Conservation (phyloP, 148 eudicot species). For the Gaultheria prostrata region DNA sequence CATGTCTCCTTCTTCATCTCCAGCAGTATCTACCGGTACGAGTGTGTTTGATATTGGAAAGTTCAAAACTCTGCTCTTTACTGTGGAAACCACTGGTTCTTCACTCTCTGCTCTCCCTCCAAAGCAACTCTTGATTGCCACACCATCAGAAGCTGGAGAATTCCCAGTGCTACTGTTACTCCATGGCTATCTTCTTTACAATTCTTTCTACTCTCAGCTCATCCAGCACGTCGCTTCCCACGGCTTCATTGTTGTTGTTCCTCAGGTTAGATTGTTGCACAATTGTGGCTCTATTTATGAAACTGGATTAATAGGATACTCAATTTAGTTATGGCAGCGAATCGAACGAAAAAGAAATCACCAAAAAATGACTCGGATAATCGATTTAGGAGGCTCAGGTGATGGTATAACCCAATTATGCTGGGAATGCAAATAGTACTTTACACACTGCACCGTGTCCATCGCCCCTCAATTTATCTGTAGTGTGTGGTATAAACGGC, state of each 20-base stretch:
- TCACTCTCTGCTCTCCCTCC: constrained; percentile 25
- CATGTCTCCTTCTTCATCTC: constrained; percentile 31
- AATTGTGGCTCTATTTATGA: too few species aligned
- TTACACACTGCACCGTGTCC: too few species aligned
- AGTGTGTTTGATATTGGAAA: constrained; percentile 44
- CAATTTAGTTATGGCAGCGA: too few species aligned
- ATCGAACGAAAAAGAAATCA: too few species aligned
- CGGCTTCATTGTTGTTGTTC: constrained; percentile 79
- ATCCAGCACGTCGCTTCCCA: constrained; percentile 70
- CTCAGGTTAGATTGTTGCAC: constrained; percentile 61
- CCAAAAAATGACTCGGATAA: too few species aligned
- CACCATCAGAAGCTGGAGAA: constrained; percentile 40
- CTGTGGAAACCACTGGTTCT: constrained; percentile 24
- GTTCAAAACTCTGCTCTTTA: constrained; percentile 29
- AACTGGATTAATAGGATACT: too few species aligned
- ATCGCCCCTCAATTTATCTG: too few species aligned
- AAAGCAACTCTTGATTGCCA: constrained; percentile 46
- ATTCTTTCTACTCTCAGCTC: constrained; percentile 69
- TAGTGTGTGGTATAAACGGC: too few species aligned
- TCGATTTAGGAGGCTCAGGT: too few species aligned
- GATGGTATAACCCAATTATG: too few species aligned
- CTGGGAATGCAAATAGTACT: too few species aligned
- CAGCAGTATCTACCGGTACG: neutral
- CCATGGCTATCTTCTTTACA: constrained; percentile 67
- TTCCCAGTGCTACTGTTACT: constrained; percentile 56